Conservation (phyloP, 2,329 filamentous ascomycete species). For the Achaetomium macrosporum region DNA sequence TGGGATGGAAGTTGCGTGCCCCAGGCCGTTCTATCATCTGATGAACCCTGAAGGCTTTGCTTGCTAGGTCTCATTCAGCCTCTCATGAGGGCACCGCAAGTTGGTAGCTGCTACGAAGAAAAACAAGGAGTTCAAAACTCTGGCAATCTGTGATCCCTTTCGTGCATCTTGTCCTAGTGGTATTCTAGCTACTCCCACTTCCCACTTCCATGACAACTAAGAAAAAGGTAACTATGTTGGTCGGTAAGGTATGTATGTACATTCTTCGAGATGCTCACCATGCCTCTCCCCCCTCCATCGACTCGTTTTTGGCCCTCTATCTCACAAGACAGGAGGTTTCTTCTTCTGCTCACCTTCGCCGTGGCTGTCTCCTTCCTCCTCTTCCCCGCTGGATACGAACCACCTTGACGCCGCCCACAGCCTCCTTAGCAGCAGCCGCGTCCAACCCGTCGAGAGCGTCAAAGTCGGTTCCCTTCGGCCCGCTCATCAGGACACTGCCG, state of each 20-base stretch:
- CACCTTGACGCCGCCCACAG: background rate
- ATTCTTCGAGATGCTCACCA: too few relatives aligned
- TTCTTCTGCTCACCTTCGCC: background rate
- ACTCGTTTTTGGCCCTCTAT: background rate
- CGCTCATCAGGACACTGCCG: slow-evolving; percentile 2
- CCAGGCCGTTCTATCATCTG: too few relatives aligned
- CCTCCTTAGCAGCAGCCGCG: background rate
- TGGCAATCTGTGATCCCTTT: too few relatives aligned
- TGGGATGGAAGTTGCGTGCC: background rate
- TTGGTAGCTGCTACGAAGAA: slow-evolving; percentile 35
- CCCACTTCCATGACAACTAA: background rate
- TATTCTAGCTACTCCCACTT: too few relatives aligned
- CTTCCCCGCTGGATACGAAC: background rate
- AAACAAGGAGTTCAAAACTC: slow-evolving; percentile 35
- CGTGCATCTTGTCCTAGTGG: background rate
- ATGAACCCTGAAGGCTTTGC: too few relatives aligned
- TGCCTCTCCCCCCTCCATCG: background rate
- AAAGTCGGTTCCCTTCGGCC: background rate
- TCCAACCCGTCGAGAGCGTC: too few relatives aligned
- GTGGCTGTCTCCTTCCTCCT: background rate
- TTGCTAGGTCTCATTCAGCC: background rate
- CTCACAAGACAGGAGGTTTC: background rate
- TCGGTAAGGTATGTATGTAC: too few relatives aligned
- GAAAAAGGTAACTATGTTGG: too few relatives aligned
- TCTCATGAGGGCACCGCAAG: slow-evolving; percentile 13